Conservation (phyloP, 331 rosid species). For the Quercus phellos region DNA sequence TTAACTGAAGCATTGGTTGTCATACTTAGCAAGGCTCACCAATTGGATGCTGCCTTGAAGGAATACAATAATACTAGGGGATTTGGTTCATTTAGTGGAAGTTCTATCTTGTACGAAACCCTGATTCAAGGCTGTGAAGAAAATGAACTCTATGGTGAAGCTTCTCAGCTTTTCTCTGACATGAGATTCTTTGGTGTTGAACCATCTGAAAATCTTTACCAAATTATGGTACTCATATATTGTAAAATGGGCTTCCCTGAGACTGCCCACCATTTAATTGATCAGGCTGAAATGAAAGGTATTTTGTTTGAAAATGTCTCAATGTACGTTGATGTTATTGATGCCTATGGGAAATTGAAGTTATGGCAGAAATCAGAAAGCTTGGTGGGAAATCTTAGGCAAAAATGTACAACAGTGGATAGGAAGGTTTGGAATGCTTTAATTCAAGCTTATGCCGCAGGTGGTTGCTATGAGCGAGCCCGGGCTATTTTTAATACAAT, state of each 20-base stretch:
- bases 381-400: conserved; percentile 69
- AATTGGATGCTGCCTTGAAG: conserved; percentile 67
- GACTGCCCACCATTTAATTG: conserved; percentile 75
- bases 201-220: conserved; percentile 58
- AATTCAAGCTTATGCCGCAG: conserved; percentile 71
- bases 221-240: conserved; percentile 53
- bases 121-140: conserved; percentile 66
- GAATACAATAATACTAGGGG: conserved; percentile 56
- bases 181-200: conserved; percentile 75
- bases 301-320: conserved; percentile 31
- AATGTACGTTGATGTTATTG: conserved; percentile 50
- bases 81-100: conserved; percentile 48
- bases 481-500: conserved; percentile 88
- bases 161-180: conserved; percentile 82
- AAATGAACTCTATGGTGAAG: conserved; percentile 59
- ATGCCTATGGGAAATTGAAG: conserved; percentile 73
- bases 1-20: conserved; percentile 71
- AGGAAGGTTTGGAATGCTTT: conserved; percentile 92
- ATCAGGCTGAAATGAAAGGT: conserved; percentile 56
- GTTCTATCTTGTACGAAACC: conserved; percentile 61
- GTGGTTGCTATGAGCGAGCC: conserved; percentile 90
- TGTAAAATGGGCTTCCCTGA: conserved; percentile 77
- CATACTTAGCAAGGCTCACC: conserved; percentile 71
- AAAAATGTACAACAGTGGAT: conserved; percentile 47
- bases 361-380: conserved; percentile 91